phyloP scores from a whole-genome alignment of 306 rosid genomes.

The Lithocarpus polystachyus region DNA sequence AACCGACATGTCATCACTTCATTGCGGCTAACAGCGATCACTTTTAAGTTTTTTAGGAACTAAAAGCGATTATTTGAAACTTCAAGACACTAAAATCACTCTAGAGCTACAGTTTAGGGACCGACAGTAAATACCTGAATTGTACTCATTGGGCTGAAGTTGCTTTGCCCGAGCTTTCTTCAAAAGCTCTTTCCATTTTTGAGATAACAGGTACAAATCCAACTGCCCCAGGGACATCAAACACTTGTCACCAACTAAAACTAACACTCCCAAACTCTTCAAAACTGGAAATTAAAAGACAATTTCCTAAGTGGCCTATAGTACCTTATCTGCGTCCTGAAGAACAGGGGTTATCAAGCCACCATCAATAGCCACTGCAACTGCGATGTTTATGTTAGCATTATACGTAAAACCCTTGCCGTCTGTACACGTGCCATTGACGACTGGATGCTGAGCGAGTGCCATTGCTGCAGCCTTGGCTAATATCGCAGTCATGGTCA shows the following conservation, averaged over 20 bases:
- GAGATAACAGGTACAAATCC: constrained; percentile 84
- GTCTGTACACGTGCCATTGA: constrained; percentile 74
- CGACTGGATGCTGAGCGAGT: constrained; percentile 76
- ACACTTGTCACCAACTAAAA: constrained; percentile 20
- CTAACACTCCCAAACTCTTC: not conserved
- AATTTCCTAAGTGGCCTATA: too few relatives aligned
- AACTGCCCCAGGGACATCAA: constrained; percentile 43
- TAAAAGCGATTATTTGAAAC: too few relatives aligned
- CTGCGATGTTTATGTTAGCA: constrained; percentile 65
- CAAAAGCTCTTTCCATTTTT: constrained; percentile 90
- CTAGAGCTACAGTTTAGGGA: too few relatives aligned
- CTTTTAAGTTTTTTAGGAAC: too few relatives aligned
- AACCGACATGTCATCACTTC: too few relatives aligned
- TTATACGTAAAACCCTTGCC: constrained; percentile 72
- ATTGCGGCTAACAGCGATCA: too few relatives aligned
- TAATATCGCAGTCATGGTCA: constrained; percentile 87
- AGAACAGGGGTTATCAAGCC: constrained; percentile 91
- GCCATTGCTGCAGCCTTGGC: constrained; percentile 90
- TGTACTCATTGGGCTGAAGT: constrained; percentile 88
- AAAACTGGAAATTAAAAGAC: not conserved
- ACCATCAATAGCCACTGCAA: constrained; percentile 82
- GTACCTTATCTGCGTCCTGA: constrained; percentile 86
- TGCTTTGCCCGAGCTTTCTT: constrained; percentile 87
- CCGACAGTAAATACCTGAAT: constrained; percentile 47
- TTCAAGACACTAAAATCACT: too few relatives aligned